Conservation (phyloP, 176 grass and related monocot genomes). For the Aegilops umbellulata region DNA sequence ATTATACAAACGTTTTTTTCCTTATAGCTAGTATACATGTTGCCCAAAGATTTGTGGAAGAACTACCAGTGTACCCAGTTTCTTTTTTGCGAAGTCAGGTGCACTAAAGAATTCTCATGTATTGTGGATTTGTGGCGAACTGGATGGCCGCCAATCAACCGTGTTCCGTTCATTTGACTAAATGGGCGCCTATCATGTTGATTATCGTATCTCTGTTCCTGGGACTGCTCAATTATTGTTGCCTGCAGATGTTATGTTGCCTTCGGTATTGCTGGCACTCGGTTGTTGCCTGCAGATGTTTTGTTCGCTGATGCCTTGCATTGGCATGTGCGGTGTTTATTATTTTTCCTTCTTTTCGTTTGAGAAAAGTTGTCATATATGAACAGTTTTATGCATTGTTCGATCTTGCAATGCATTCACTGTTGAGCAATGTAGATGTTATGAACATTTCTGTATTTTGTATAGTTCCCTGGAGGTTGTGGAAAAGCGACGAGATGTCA, state of each 20-base stretch:
- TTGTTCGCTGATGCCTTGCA: not conserved
- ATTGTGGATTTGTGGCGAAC: not conserved
- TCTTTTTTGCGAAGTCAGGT: not conserved
- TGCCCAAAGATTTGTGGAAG: not conserved
- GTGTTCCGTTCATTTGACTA: not conserved
- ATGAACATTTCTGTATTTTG: not conserved
- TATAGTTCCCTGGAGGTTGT: not conserved
- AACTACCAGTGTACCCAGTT: not conserved
- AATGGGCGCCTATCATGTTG: not conserved
- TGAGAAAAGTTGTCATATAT: not conserved
- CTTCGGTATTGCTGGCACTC: not conserved
- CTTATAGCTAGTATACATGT: slow-evolving; percentile 26
- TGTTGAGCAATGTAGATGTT: not conserved
- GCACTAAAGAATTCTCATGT: not conserved
- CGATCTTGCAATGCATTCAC: no score
- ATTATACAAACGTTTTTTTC: slow-evolving; percentile 26
- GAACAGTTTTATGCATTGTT: not conserved
- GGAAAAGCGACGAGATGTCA: not conserved
- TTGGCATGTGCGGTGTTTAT: not conserved
- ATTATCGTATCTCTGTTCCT: not conserved
- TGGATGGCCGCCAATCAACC: not conserved
- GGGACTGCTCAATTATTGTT: not conserved
- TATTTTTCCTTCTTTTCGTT: not conserved
- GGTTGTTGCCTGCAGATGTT: not conserved
- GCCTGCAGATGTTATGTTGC: not conserved